Evolutionary conservation across 441 rosid species (phyloP).

Genomic region (Melastoma candidum): DNA sequence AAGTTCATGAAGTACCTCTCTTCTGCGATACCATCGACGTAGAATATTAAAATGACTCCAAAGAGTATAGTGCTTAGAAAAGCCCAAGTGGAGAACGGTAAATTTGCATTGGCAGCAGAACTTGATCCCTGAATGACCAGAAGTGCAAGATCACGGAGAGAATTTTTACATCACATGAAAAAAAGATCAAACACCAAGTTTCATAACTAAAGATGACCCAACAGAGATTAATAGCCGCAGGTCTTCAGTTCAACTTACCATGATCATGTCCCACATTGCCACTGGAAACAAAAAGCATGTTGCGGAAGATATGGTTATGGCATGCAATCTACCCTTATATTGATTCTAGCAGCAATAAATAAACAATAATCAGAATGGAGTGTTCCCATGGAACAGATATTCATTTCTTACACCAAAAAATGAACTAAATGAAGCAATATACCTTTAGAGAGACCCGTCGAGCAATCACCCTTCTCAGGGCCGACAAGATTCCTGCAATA

Average conservation of each 20-base stretch:
- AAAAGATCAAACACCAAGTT: too few relatives aligned
- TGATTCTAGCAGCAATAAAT: conserved; percentile 40
- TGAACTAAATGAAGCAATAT: too few relatives aligned
- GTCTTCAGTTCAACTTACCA: conserved; percentile 37
- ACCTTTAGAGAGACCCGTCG: conserved; percentile 94
- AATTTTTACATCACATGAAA: neutral
- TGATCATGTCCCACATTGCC: conserved; percentile 94
- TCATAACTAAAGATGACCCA: too few relatives aligned
- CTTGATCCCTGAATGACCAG: conserved; percentile 55
- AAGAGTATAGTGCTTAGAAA: conserved; percentile 67
- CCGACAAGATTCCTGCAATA: conserved; percentile 88
- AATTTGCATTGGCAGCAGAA: conserved; percentile 31
- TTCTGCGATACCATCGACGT: conserved; percentile 79
- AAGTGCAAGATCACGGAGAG: conserved; percentile 12
- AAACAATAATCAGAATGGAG: conserved; percentile 9
- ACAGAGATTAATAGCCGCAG: neutral
- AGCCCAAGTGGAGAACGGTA: conserved; percentile 91
- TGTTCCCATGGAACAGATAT: too few relatives aligned
- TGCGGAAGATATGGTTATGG: conserved; percentile 73
- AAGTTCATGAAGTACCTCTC: conserved; percentile 53
- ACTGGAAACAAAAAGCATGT: conserved; percentile 87
- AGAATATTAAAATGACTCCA: conserved; percentile 78
- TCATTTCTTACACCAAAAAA: too few relatives aligned
- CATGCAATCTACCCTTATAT: conserved; percentile 82
- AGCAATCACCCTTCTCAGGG: conserved; percentile 81